phyloP scores from a whole-genome alignment of 2,329 filamentous ascomycete species.

The Dothistroma septosporum region DNA sequence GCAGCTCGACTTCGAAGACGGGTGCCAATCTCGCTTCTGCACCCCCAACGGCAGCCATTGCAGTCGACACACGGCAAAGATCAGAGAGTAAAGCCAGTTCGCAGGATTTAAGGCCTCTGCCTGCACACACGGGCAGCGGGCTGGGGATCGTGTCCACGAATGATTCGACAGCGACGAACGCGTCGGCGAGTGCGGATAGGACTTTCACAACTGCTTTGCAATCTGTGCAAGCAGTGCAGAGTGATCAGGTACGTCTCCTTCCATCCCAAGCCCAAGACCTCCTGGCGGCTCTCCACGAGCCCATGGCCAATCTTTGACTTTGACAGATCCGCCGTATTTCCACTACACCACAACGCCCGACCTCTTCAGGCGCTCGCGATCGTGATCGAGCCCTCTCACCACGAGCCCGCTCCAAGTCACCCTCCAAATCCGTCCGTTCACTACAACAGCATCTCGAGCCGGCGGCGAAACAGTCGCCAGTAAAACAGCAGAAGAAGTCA shows the following conservation, averaged over 20 bases:
- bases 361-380: conserved; percentile 2
- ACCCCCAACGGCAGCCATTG: conserved; percentile 11
- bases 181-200: neutral
- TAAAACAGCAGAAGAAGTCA: conserved; percentile 15
- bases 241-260: conserved; percentile 39
- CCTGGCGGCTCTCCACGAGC: conserved; percentile 3
- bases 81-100: conserved; percentile 24
- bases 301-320: conserved; percentile 4
- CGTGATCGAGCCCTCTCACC: conserved; percentile 11
- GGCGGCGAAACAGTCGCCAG: conserved; percentile 12
- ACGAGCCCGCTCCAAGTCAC: conserved; percentile 27
- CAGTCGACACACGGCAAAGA: conserved; percentile 14
- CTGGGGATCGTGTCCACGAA: conserved; percentile 14
- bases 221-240: conserved; percentile 26
- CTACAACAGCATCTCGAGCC: conserved; percentile 30
- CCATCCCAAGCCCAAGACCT: conserved; percentile 4
- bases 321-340: conserved; percentile 19
- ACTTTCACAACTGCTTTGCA: neutral
- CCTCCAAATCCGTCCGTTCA: conserved; percentile 31
- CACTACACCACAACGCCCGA: conserved; percentile 5
- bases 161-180: conserved; percentile 22
- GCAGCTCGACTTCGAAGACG: conserved; percentile 80
- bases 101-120: conserved; percentile 15
- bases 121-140: conserved; percentile 14
- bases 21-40: conserved; percentile 47